A percentile compares a stretch with the other conserved stretches of the same genome.
These are phyloP conservation scores for Mrakia blollopis DNA, from an alignment of 768 basidiomycete genomes.

Conservation along the genomic window DNA sequence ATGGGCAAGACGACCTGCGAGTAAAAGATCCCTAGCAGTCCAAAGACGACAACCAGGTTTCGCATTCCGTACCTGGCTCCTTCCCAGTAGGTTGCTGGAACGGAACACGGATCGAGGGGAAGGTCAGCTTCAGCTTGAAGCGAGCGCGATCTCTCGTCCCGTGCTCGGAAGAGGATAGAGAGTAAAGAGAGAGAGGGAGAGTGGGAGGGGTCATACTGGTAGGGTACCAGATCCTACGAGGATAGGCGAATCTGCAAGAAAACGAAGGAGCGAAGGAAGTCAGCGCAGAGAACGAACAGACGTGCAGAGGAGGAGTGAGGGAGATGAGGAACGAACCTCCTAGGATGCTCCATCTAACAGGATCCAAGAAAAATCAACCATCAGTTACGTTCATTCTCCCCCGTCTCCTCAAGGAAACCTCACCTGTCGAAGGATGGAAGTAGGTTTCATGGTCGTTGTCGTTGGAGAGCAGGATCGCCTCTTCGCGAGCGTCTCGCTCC, in stretches of 20 bases:
- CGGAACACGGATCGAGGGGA: no score
- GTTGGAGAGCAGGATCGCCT: background rate
- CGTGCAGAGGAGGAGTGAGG: background rate
- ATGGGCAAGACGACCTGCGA: background rate
- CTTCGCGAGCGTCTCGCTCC: background rate
- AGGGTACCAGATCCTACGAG: no score
- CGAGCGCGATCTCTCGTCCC: no score
- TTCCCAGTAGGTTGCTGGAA: background rate
- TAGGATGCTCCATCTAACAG: background rate
- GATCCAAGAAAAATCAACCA: background rate
- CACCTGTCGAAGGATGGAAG: background rate
- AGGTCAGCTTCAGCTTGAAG: no score
- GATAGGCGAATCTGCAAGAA: background rate
- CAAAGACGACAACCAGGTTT: background rate
- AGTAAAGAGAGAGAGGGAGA: no score
- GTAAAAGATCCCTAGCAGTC: background rate
- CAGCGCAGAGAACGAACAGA: background rate
- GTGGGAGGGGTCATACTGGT: no score
- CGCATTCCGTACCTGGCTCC: background rate
- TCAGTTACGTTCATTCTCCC: background rate
- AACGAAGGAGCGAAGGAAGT: no score
- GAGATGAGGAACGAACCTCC: background rate
- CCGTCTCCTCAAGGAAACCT: background rate
- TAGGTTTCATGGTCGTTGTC: constrained; percentile 5
- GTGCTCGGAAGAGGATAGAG: no score